Evolutionary conservation across 768 basidiomycete genomes (phyloP).

Genomic region (Naganishia friedmannii): DNA sequence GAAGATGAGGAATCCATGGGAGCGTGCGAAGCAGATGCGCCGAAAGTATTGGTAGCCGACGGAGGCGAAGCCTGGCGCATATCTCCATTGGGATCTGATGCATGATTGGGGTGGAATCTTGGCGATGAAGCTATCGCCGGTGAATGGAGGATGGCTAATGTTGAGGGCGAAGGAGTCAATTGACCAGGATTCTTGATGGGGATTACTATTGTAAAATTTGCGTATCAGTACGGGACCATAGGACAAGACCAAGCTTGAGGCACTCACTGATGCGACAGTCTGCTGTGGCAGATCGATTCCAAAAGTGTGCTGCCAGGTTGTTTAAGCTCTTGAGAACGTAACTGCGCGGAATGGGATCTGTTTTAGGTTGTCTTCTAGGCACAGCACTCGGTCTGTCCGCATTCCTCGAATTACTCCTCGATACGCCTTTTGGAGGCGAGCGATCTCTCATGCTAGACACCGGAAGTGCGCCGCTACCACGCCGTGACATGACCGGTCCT

Average conservation of each 20-base stretch:
- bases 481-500: not conserved
- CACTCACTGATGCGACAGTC: constrained; percentile 40
- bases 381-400: not conserved
- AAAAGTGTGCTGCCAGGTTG: constrained; percentile 37
- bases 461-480: not conserved
- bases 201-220: constrained; percentile 25
- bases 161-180: constrained; percentile 28
- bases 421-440: constrained; percentile 1
- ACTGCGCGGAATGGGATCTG: constrained; percentile 24
- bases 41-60: constrained; percentile 20
- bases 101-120: not conserved
- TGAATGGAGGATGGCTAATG: not conserved
- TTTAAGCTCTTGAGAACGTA: constrained; percentile 40
- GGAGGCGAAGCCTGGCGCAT: not conserved
- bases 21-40: constrained; percentile 25
- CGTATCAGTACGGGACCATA: not conserved
- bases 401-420: not conserved
- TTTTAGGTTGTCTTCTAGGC: not conserved
- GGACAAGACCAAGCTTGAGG: not conserved
- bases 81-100: not conserved
- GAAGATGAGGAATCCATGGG: not conserved
- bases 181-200: constrained; percentile 31
- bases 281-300: constrained; percentile 38
- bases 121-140: not conserved
- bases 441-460: constrained; percentile 10